These are phyloP conservation scores for Sclerotinia borealis DNA, from an alignment of 2,329 filamentous ascomycete genomes.

Conservation along the genomic window DNA sequence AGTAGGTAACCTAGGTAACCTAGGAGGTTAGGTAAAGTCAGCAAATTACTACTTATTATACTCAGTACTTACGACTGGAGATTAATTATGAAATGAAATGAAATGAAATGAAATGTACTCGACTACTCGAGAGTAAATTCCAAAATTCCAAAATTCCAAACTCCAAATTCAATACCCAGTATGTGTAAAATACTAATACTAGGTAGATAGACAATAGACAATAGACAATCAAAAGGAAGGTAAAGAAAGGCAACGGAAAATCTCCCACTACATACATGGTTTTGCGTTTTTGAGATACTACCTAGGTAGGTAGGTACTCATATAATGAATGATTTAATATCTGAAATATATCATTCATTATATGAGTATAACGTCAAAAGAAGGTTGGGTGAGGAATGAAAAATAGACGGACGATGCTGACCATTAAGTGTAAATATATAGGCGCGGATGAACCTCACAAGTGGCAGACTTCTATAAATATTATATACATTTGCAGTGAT, in stretches of 20 bases:
- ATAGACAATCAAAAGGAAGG: slow-evolving; percentile 88
- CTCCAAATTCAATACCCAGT: too few species aligned
- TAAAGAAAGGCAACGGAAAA: too few species aligned
- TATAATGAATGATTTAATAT: slow-evolving; percentile 88
- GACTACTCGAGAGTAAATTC: too few species aligned
- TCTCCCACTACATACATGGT: slow-evolving; percentile 89
- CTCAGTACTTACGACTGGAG: too few species aligned
- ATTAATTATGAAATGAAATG: too few species aligned
- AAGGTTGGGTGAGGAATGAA: not conserved
- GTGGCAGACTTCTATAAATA: not conserved
- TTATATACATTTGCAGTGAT: not conserved
- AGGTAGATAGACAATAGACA: not conserved
- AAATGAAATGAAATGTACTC: too few species aligned
- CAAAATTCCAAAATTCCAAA: too few species aligned
- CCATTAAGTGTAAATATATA: not conserved
- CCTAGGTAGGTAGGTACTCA: too few species aligned
- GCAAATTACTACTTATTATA: too few species aligned
- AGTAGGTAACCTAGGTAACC: too few species aligned
- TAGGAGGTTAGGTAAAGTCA: too few species aligned
- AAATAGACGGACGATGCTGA: not conserved
- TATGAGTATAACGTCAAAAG: slow-evolving; percentile 33
- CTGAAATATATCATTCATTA: slow-evolving; percentile 98
- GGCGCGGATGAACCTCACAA: not conserved
- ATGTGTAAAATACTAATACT: too few species aligned
- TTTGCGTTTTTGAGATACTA: slow-evolving; percentile 90